Base-by-base conservation (phyloP, 768 basidiomycete genomes). In the Suillus ampliporus region DNA sequence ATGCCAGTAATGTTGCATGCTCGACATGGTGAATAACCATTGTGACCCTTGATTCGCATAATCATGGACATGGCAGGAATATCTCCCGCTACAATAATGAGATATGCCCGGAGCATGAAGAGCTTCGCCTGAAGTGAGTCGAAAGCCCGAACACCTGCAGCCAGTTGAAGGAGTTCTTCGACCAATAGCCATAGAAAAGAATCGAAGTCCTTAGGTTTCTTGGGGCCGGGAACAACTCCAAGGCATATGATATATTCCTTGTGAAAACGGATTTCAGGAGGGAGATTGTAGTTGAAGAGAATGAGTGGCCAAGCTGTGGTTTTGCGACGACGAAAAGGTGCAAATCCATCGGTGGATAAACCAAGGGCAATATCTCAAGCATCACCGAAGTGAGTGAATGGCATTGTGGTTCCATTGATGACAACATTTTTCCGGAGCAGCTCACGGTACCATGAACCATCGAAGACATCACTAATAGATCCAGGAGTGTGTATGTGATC, bases 221-320 rank as follows among this genome's bases (percentile, higher is more conserved):
- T 68, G 1, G 77, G 77, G 6, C 71, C 78, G 23, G 78, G 74
- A 57, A 79, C 70, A 31, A 77, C 53, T 9, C 62, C 35, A 0
- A 68, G 76, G 31, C 76, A 76, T 23, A 79, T 62, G 26, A 78
- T 61, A 51, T 75, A 62, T 41, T 68, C 5, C 8, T 8, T 8
- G 34, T 54, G 52, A 53, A 76, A 77, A 13, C 78, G 72, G 8
- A 77, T 67, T 9, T 78, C 77, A 0, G 81, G 81, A 2, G 75
- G 74, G 2, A 83, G 70, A 60, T 83, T 83, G 67, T 76, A 78
- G 62, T 80, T 79, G 64, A 77, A 72, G 1, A 79, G 14, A 34
- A 84, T 68, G 14, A 84, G 58, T 1, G 81, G 83, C 77, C 81
- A 83, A n/a, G 67, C 71, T 0, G 81, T 80, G 5, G 68, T 61